These are phyloP conservation scores for Persicaria maculosa DNA, from an alignment of 148 eudicot species.

Conservation along the genomic window DNA sequence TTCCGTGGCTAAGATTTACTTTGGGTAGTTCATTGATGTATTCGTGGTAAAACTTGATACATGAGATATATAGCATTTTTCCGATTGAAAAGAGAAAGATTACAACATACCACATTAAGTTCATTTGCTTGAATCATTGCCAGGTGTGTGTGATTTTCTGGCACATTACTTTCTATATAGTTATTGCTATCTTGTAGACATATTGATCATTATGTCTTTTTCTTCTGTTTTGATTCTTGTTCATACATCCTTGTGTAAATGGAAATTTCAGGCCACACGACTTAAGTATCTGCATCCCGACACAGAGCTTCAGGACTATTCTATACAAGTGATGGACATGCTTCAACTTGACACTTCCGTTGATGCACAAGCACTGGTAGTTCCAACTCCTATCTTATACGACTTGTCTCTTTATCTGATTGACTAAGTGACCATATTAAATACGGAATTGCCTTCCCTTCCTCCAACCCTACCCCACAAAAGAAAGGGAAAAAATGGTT, in stretches of 20 bases:
- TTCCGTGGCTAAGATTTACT: background rate
- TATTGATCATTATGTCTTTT: background rate
- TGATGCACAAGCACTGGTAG: slow-evolving; percentile 97
- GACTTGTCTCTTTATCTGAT: background rate
- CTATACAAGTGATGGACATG: slow-evolving; percentile 76
- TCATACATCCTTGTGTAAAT: background rate
- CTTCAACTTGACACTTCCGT: slow-evolving; percentile 58
- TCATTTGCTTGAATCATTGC: too few species aligned
- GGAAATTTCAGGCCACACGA: slow-evolving; percentile 62
- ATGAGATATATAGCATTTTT: too few species aligned
- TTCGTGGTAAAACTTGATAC: too few species aligned
- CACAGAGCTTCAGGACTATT: slow-evolving; percentile 74
- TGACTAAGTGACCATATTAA: background rate
- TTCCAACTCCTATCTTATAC: slow-evolving; percentile 9
- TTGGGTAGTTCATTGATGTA: background rate
- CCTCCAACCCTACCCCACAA: background rate
- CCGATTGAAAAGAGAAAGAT: too few species aligned
- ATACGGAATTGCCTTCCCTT: background rate
- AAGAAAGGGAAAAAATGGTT: background rate
- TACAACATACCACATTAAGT: too few species aligned
- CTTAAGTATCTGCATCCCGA: slow-evolving; percentile 83
- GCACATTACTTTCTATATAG: background rate
- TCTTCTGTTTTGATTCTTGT: background rate
- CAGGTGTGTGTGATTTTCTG: background rate
- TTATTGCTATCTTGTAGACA: background rate